phyloP scores from a whole-genome alignment of 2,329 filamentous ascomycete genomes.

The Arachnopeziza araneosa region DNA sequence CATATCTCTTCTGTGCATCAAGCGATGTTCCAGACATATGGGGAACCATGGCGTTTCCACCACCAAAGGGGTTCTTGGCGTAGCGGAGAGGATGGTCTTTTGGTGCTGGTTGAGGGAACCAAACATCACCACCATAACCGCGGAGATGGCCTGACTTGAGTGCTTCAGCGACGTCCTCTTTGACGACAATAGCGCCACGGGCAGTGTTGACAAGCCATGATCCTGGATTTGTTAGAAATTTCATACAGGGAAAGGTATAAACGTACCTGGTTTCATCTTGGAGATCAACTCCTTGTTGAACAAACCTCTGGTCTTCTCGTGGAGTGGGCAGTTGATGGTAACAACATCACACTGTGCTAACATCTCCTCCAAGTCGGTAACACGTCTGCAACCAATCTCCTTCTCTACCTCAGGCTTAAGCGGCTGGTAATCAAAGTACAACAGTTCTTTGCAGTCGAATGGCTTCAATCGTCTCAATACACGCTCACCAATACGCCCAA shows the following conservation, averaged over 20 bases:
- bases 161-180: slow-evolving; percentile 95
- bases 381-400: slow-evolving; percentile 91
- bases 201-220: slow-evolving; percentile 98
- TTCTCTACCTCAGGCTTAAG: slow-evolving; percentile 78
- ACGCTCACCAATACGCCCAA: slow-evolving; percentile 96
- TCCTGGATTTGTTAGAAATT: slow-evolving; percentile 46
- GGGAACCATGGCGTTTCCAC: slow-evolving; percentile 97
- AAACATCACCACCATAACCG: slow-evolving; percentile 84
- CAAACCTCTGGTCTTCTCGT: slow-evolving; percentile 93
- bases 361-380: slow-evolving; percentile 88
- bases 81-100: slow-evolving; percentile 88
- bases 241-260: slow-evolving; percentile 52
- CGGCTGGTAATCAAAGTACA: slow-evolving; percentile 99
- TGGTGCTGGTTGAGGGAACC: slow-evolving; percentile 91
- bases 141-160: slow-evolving; percentile 87
- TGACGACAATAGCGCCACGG: slow-evolving; percentile 97
- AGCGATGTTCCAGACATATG: slow-evolving; percentile 99
- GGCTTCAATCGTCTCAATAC: slow-evolving; percentile 92
- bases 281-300: slow-evolving; percentile 98
- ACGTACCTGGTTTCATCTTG: slow-evolving; percentile 98
- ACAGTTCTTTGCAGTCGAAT: slow-evolving; percentile 98
- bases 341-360: slow-evolving; percentile 91
- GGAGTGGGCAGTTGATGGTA: slow-evolving; percentile 98
- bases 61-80: slow-evolving; percentile 90
- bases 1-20: slow-evolving; percentile 92